phyloP scores from a whole-genome alignment of 768 basidiomycete genomes.

The Leccinum aurantiacum region DNA sequence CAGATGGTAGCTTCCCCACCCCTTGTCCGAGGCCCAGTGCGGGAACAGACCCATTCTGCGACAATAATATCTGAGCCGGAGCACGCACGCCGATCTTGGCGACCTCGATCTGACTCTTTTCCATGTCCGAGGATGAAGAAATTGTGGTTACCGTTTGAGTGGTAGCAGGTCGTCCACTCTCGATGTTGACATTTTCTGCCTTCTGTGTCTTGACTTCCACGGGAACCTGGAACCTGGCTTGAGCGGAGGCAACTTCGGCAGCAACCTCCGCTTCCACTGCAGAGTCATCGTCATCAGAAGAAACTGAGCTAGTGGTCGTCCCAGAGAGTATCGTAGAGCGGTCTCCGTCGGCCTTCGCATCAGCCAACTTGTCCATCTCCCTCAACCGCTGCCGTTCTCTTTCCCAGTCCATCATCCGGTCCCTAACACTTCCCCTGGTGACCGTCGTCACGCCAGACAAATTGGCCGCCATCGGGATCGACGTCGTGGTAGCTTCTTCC shows the following conservation, averaged over 20 bases:
- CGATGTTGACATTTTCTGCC: background rate
- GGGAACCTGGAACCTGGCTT: conserved; percentile 5
- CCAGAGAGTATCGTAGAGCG: conserved; percentile 27
- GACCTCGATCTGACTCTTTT: conserved; percentile 31
- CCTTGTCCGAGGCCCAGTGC: conserved; percentile 15
- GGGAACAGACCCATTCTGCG: conserved; percentile 25
- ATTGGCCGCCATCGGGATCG: conserved; percentile 18
- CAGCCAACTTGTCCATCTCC: conserved; percentile 64
- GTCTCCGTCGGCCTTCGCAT: conserved; percentile 46
- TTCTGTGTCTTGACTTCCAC: conserved; percentile 3
- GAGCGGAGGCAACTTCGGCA: conserved; percentile 20
- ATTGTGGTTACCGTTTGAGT: conserved; percentile 15
- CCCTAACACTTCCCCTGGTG: conserved; percentile 40
- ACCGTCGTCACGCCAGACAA: conserved; percentile 19
- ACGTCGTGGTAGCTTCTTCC: conserved; percentile 5
- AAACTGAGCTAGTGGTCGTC: conserved; percentile 15
- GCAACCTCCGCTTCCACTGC: conserved; percentile 27
- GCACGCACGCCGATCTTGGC: conserved; percentile 30
- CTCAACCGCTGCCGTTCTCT: conserved; percentile 65
- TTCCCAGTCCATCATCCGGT: conserved; percentile 77
- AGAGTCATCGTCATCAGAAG: conserved; percentile 30
- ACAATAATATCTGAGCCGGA: conserved; percentile 29
- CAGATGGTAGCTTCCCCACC: conserved; percentile 9
- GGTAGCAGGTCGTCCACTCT: conserved; percentile 10
- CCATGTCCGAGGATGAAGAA: conserved; percentile 23